A percentile compares a stretch with the other conserved stretches of the same genome.
Evolutionary conservation across 2,329 filamentous ascomycete species (phyloP).

Genomic region (Hymenoscyphus occultus): DNA sequence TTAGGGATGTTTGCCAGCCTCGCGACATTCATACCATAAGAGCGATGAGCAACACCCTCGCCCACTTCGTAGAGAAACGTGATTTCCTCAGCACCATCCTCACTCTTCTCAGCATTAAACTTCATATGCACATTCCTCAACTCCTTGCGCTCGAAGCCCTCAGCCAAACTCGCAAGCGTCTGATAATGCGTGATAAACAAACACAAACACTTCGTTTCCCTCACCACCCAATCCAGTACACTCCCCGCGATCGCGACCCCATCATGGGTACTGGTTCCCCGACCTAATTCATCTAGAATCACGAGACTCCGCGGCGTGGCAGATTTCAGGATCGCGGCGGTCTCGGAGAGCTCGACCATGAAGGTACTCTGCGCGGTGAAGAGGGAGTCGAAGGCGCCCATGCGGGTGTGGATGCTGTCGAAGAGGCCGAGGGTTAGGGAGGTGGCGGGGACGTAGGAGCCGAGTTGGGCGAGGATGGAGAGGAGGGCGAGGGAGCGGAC

Average conservation of each 20-base stretch:
- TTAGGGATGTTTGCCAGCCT: conserved; percentile 77
- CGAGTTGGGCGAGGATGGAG: conserved; percentile 89
- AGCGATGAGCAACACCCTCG: conserved; percentile 87
- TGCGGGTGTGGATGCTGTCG: conserved; percentile 91
- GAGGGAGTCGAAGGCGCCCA: conserved; percentile 94
- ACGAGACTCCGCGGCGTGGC: conserved; percentile 82
- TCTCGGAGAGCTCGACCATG: conserved; percentile 96
- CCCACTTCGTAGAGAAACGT: conserved; percentile 93
- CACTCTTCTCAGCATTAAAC: conserved; percentile 53
- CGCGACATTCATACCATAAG: conserved; percentile 92
- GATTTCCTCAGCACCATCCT: conserved; percentile 66
- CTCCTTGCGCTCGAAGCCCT: conserved; percentile 60
- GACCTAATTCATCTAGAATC: conserved; percentile 89
- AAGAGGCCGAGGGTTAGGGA: conserved; percentile 73
- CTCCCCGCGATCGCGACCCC: conserved; percentile 93
- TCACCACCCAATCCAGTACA: conserved; percentile 80
- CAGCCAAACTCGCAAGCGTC: conserved; percentile 68
- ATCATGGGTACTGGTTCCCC: conserved; percentile 92
- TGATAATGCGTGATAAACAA: conserved; percentile 99
- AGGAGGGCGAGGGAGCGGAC: conserved; percentile 90
- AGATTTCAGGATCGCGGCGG: conserved; percentile 82
- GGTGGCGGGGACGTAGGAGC: conserved; percentile 85
- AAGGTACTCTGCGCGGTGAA: conserved; percentile 93
- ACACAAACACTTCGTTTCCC: conserved; percentile 71
- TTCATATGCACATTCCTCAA: conserved; percentile 92